Percentiles rank a stretch among this genome's conserved stretches.
These are phyloP conservation scores for Pseudopediastrum boryanum DNA, from an alignment of 139 green algal genomes.

Conservation along the genomic window DNA sequence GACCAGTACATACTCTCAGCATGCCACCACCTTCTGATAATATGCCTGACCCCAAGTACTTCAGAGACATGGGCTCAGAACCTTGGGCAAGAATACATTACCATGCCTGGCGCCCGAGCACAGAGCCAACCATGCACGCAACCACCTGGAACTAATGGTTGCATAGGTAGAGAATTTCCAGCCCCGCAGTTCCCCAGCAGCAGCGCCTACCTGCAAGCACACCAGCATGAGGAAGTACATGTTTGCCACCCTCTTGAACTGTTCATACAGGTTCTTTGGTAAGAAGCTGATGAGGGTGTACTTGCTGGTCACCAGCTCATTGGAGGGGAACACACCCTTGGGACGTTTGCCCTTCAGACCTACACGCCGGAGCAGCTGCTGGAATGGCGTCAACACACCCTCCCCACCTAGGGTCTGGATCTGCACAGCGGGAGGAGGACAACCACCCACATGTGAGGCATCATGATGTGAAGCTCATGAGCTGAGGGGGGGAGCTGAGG, in stretches of 20 bases:
- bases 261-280: conserved; percentile 69
- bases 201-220: conserved; percentile 49
- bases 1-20: too few relatives aligned
- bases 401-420: conserved; percentile 28
- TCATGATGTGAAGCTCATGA: not conserved
- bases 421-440: not conserved
- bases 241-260: conserved; percentile 74
- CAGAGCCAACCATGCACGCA: too few relatives aligned
- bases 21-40: too few relatives aligned
- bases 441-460: too few relatives aligned
- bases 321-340: conserved; percentile 34
- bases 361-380: conserved; percentile 6
- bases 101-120: too few relatives aligned
- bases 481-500: not conserved
- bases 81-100: too few relatives aligned
- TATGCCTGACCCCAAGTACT: too few relatives aligned
- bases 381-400: conserved; percentile 18
- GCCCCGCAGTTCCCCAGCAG: not conserved
- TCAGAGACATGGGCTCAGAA: too few relatives aligned
- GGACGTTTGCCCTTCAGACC: conserved; percentile 4
- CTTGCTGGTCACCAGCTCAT: conserved; percentile 63
- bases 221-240: conserved; percentile 69
- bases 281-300: conserved; percentile 73
- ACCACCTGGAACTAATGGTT: too few relatives aligned
- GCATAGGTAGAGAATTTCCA: too few relatives aligned